phyloP scores from a whole-genome alignment of 1,139 yeast genomes.

The Hanseniaspora uvarum region DNA sequence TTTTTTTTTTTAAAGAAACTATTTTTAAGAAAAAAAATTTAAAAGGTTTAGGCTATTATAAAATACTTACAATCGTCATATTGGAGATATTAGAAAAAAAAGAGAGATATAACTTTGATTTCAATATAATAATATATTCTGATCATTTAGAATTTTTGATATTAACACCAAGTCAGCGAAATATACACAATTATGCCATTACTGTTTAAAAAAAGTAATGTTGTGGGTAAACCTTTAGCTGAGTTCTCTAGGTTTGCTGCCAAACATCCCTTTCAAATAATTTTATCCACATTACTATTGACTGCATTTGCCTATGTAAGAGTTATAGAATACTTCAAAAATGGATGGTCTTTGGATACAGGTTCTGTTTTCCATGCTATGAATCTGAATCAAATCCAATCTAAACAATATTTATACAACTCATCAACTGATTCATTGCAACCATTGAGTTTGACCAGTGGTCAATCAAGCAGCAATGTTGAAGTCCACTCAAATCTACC shows the following conservation, averaged over 20 bases:
- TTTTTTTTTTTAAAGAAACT: not conserved
- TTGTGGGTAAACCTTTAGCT: conserved; percentile 33
- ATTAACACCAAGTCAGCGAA: not conserved
- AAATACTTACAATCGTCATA: not conserved
- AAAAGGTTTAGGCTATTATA: not conserved
- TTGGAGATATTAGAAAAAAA: not conserved
- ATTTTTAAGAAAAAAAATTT: not conserved
- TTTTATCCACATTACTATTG: conserved; percentile 59
- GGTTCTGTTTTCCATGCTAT: conserved; percentile 21
- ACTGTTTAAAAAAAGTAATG: conserved; percentile 24
- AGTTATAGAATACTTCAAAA: conserved; percentile 65
- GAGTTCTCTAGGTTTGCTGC: conserved; percentile 58
- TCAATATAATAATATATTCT: not conserved
- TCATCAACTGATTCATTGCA: conserved; percentile 2
- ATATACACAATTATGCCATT: conserved; percentile 24
- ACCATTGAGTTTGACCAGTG: not conserved
- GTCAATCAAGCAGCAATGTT: conserved; percentile 16
- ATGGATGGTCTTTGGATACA: conserved; percentile 27
- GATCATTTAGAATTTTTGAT: not conserved
- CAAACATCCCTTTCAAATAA: conserved; percentile 78
- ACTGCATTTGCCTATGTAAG: conserved; percentile 78
- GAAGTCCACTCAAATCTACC: conserved; percentile 20
- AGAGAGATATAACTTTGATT: not conserved
- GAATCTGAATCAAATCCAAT: conserved; percentile 11
- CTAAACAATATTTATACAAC: conserved; percentile 15